These are phyloP conservation scores for Verticillium longisporum DNA, from an alignment of 2,329 filamentous ascomycete species.

Conservation along the genomic window DNA sequence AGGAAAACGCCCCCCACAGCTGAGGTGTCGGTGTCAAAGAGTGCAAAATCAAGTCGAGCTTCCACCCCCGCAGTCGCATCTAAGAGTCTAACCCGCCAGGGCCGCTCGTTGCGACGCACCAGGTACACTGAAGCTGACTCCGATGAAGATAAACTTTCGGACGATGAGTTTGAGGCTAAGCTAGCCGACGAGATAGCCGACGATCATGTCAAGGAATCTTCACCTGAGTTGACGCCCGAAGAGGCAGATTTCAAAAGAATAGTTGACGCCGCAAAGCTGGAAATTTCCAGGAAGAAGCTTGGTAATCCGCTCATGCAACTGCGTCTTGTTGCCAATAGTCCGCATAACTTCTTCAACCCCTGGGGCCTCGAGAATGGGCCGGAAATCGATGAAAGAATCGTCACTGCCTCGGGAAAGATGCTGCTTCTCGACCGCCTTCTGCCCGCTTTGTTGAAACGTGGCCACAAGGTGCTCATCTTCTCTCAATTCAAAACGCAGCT, in stretches of 20 bases:
- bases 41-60: conserved; percentile 63
- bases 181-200: conserved; percentile 56
- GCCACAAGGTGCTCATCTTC: conserved; percentile 92
- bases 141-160: conserved; percentile 60
- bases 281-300: conserved; percentile 85
- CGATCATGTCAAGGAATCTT: conserved; percentile 28
- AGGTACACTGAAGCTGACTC: conserved; percentile 49
- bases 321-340: conserved; percentile 84
- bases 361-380: conserved; percentile 58
- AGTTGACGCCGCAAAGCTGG: conserved; percentile 73
- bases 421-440: conserved; percentile 83
- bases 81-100: conserved; percentile 34
- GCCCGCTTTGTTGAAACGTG: conserved; percentile 62
- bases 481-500: conserved; percentile 94
- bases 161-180: conserved; percentile 77
- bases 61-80: conserved; percentile 60
- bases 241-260: conserved; percentile 61
- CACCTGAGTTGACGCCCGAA: conserved; percentile 38
- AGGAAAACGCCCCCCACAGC: conserved; percentile 22
- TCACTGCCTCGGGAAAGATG: conserved; percentile 93
- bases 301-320: conserved; percentile 92
- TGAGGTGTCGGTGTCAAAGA: conserved; percentile 50
- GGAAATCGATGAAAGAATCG: conserved; percentile 68
- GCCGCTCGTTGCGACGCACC: conserved; percentile 15
- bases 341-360: conserved; percentile 95